phyloP scores from a whole-genome alignment of 179 eudicot species.

The Camellia oleifera region DNA sequence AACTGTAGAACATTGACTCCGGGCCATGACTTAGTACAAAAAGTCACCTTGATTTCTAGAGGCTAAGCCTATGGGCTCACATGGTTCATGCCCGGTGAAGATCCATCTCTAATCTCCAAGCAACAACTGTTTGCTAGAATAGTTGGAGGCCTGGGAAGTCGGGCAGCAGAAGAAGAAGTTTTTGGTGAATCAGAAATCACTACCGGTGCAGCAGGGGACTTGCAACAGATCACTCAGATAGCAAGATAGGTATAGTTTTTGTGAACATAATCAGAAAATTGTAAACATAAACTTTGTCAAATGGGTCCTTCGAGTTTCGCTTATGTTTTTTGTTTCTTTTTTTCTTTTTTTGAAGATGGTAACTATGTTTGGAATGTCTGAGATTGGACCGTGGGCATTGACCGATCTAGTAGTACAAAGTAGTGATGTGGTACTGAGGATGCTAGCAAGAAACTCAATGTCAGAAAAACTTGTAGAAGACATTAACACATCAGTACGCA shows the following conservation, averaged over 20 bases:
- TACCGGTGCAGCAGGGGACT: constrained; percentile 72
- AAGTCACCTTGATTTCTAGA: constrained; percentile 70
- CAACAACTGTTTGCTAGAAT: constrained; percentile 65
- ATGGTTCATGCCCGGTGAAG: constrained; percentile 69
- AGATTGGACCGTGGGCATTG: constrained; percentile 70
- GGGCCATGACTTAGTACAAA: constrained; percentile 71
- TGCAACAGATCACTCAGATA: constrained; percentile 63
- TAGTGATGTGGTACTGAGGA: constrained; percentile 58
- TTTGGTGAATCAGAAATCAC: constrained; percentile 77
- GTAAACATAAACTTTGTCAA: neutral
- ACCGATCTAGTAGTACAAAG: constrained; percentile 57
- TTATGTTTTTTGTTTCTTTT: neutral
- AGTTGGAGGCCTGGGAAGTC: constrained; percentile 72
- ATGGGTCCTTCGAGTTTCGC: neutral
- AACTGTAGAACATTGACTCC: constrained; percentile 53
- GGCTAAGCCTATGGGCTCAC: constrained; percentile 79
- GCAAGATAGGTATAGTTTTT: constrained; percentile 58
- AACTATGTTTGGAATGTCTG: constrained; percentile 69
- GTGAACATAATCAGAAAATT: neutral
- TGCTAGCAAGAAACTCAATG: constrained; percentile 75
- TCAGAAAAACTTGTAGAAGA: constrained; percentile 80
- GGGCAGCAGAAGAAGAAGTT: constrained; percentile 75
- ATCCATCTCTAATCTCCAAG: constrained; percentile 55
- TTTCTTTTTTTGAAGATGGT: constrained; percentile 48
- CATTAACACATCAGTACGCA: constrained; percentile 46